phyloP scores from a whole-genome alignment of 208 protist species.

The Trypanosoma boissoni region DNA sequence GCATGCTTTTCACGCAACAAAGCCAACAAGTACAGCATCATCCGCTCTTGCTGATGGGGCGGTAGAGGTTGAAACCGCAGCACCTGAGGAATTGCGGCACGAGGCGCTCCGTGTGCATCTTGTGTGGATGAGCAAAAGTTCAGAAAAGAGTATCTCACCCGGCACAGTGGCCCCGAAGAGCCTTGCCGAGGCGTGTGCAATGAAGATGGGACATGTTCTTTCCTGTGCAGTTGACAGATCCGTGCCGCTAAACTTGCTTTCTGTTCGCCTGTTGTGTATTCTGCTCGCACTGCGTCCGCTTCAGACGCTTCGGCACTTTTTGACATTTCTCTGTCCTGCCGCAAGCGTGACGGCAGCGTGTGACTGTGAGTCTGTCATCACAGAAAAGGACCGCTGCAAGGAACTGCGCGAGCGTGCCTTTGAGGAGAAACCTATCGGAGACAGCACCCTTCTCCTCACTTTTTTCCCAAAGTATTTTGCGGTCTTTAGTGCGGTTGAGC shows the following conservation, averaged over 20 bases:
- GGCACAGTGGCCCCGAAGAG: background rate
- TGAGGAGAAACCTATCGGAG: constrained; percentile 18
- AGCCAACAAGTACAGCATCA: background rate
- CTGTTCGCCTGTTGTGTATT: constrained; percentile 14
- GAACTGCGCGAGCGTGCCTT: constrained; percentile 7
- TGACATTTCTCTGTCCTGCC: constrained; percentile 22
- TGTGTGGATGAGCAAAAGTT: background rate
- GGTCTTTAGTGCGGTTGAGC: constrained; percentile 32
- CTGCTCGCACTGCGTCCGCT: constrained; percentile 35
- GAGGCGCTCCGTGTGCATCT: constrained; percentile 10
- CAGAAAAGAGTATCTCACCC: background rate
- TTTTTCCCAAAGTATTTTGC: constrained; percentile 44
- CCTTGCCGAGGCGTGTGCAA: constrained; percentile 18
- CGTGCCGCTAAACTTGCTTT: constrained; percentile 2
- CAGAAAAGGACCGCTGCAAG: constrained; percentile 25
- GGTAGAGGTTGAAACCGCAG: too few species aligned
- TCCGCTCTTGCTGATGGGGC: background rate
- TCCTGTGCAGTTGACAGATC: constrained; percentile 18
- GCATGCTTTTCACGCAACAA: constrained; percentile 7
- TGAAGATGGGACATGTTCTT: constrained; percentile 15
- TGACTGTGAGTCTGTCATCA: constrained; percentile 35
- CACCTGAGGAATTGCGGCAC: background rate
- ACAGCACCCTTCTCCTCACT: constrained; percentile 16
- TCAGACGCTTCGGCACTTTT: constrained; percentile 31
- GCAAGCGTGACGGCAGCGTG: constrained; percentile 15